Percentiles rank a stretch among this genome's conserved stretches.
phyloP scores from a whole-genome alignment of 2,329 filamentous ascomycete species.

The Neonectria neomacrospora region DNA sequence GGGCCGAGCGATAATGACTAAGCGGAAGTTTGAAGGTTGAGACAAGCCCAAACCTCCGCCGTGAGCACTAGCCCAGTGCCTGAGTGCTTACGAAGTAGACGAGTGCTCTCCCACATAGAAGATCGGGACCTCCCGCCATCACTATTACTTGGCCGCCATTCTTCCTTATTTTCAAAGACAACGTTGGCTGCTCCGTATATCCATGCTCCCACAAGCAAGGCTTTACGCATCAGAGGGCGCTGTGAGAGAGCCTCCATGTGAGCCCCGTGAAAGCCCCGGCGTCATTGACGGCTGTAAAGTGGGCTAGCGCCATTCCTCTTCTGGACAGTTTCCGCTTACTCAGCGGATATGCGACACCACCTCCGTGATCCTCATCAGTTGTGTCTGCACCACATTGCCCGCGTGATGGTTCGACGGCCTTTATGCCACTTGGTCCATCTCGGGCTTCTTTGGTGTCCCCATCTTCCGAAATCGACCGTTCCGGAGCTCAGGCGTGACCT shows the following conservation, averaged over 20 bases:
- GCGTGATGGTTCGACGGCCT: conserved; percentile 12
- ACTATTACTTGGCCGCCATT: not conserved
- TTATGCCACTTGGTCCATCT: not conserved
- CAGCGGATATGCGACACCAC: conserved; percentile 9
- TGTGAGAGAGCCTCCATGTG: not conserved
- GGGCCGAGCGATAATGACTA: conserved; percentile 1
- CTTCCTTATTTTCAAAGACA: not conserved
- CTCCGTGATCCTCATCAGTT: not conserved
- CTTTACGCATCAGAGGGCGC: not conserved
- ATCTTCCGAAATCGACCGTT: conserved; percentile 1
- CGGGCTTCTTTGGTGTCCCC: conserved; percentile 15
- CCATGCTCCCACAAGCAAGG: not conserved
- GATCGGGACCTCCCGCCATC: not conserved
- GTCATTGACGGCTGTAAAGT: not conserved
- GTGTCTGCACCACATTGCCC: not conserved
- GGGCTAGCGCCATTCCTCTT: not conserved
- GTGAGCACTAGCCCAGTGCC: not conserved
- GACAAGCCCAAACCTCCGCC: not conserved
- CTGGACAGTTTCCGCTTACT: conserved; percentile 19
- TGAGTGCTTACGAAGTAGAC: not conserved
- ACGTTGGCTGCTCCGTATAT: not conserved
- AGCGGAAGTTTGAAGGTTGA: conserved; percentile 10
- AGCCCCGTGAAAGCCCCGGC: not conserved
- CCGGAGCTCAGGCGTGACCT: not conserved
- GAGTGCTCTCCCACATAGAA: conserved; percentile 5